A percentile compares a stretch with the other conserved stretches of the same genome.
These are phyloP conservation scores for Zygnema cylindricum DNA, from an alignment of 139 green algal species.

Conservation along the genomic window DNA sequence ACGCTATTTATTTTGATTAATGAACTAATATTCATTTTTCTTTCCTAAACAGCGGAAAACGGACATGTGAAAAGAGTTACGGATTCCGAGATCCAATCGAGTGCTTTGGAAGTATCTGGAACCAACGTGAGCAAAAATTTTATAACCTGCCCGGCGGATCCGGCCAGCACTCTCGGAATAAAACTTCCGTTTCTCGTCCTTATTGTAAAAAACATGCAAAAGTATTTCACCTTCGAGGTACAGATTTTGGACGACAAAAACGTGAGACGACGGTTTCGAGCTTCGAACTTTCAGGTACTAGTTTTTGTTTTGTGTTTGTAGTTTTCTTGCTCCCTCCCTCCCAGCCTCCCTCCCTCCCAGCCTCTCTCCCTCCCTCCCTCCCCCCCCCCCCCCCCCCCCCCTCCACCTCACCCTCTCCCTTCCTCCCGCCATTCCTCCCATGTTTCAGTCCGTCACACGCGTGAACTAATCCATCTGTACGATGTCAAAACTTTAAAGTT, in stretches of 20 bases:
- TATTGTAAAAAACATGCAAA: conserved; percentile 98
- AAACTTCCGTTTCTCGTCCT: conserved; percentile 97
- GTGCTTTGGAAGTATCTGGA: conserved; percentile 90
- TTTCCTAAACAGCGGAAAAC: conserved; percentile 84
- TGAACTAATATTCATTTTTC: too few species aligned
- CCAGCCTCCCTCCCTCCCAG: too few species aligned
- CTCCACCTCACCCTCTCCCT: too few species aligned
- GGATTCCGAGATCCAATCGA: conserved; percentile 94
- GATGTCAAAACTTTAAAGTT: too few species aligned
- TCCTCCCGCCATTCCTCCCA: too few species aligned
- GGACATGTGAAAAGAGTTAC: conserved; percentile 95
- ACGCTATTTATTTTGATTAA: too few species aligned
- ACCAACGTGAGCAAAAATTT: conserved; percentile 90
- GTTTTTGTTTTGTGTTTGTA: too few species aligned
- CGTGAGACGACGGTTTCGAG: conserved; percentile 90
- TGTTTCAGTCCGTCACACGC: too few species aligned
- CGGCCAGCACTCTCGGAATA: conserved; percentile 89
- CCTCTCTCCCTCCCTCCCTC: too few species aligned
- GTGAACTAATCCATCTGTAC: too few species aligned
- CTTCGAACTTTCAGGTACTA: conserved; percentile 95
- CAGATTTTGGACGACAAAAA: conserved; percentile 98
- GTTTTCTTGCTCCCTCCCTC: too few species aligned
- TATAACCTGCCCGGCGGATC: conserved; percentile 92
- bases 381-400: too few species aligned
- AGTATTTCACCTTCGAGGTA: conserved; percentile 97